Conservation (phyloP, 345 rosid species). For the Isatis tinctoria region DNA sequence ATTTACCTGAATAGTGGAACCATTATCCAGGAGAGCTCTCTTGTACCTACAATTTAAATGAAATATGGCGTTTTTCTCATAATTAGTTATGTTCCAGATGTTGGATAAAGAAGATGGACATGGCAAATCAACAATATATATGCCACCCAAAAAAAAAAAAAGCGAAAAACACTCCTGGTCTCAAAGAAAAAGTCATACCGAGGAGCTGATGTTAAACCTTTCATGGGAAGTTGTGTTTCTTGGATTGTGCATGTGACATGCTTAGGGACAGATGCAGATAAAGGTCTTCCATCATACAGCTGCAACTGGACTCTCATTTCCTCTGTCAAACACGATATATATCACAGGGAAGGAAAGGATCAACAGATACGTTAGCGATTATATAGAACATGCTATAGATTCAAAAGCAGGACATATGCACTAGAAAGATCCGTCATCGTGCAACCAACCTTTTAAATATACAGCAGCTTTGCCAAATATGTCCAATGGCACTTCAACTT, state of each 20-base stretch:
- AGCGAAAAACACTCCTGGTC: no score
- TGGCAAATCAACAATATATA: no score
- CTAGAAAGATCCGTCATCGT: not conserved
- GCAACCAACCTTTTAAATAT: constrained; percentile 63
- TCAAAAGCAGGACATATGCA: not conserved
- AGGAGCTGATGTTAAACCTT: constrained; percentile 69
- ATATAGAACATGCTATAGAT: not conserved
- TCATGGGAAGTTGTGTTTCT: constrained; percentile 60
- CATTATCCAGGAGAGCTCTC: constrained; percentile 80
- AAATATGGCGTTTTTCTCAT: not conserved
- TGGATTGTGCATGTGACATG: constrained; percentile 66
- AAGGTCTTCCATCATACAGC: constrained; percentile 68
- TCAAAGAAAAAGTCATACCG: constrained; percentile 38
- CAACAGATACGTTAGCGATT: not conserved
- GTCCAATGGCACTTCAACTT: constrained; percentile 69
- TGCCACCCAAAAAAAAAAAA: no score
- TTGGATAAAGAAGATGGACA: not conserved
- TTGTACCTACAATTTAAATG: constrained; percentile 51
- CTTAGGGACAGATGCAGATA: constrained; percentile 76
- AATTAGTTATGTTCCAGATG: not conserved
- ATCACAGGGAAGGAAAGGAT: not conserved
- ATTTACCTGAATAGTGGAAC: constrained; percentile 68
- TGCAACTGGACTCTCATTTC: constrained; percentile 76
- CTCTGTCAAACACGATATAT: constrained; percentile 47
- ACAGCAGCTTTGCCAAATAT: constrained; percentile 75